These are phyloP conservation scores for Leptographium procerum DNA, from an alignment of 2,329 filamentous ascomycete genomes.

Conservation along the genomic window DNA sequence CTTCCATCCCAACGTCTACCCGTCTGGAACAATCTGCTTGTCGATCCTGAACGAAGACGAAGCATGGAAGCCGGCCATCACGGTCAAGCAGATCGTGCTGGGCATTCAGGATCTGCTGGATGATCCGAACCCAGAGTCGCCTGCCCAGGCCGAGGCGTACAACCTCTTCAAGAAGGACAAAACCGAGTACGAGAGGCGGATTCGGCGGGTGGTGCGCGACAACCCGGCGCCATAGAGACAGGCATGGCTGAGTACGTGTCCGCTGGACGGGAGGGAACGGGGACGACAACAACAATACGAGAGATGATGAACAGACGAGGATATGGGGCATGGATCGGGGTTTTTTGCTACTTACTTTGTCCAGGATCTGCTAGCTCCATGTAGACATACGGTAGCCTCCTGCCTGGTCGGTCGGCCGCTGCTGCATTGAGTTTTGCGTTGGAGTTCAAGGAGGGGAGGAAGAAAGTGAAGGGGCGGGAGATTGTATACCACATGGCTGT, in stretches of 20 bases:
- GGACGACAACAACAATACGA: background rate
- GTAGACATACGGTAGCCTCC: background rate
- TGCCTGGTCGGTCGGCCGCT: background rate
- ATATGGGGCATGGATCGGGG: background rate
- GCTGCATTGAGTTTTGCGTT: background rate
- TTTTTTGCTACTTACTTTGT: background rate
- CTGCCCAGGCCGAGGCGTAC: constrained; percentile 94
- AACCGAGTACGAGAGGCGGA: constrained; percentile 75
- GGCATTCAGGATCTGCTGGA: constrained; percentile 94
- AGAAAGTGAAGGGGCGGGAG: background rate
- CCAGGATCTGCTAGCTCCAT: background rate
- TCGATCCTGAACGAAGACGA: constrained; percentile 98
- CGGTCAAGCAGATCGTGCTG: constrained; percentile 92
- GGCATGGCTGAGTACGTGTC: background rate
- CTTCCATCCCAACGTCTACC: constrained; percentile 98
- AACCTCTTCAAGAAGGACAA: constrained; percentile 91
- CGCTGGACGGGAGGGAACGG: background rate
- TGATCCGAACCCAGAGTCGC: constrained; percentile 93
- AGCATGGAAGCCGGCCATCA: constrained; percentile 96
- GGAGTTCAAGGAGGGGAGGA: background rate
- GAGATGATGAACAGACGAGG: background rate
- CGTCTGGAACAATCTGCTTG: constrained; percentile 91
- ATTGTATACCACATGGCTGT: background rate
- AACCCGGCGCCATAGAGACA: constrained; percentile 59
- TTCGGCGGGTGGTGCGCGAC: constrained; percentile 76